Evolutionary conservation across 2,329 filamentous ascomycete species (phyloP).

Genomic region (Paramyrothecium sp.): DNA sequence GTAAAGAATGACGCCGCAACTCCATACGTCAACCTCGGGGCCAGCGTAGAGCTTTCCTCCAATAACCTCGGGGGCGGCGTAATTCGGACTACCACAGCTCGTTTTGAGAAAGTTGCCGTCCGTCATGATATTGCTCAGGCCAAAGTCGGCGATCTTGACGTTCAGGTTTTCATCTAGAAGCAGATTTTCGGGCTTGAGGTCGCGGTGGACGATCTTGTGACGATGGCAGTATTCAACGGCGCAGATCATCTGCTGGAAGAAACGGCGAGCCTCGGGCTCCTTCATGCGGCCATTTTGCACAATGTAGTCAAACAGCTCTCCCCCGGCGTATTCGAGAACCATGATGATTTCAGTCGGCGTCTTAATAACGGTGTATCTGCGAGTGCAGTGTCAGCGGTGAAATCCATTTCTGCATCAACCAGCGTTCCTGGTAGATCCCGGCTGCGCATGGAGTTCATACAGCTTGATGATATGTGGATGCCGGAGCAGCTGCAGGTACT

Average conservation of each 20-base stretch:
- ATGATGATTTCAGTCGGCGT: conserved; percentile 95
- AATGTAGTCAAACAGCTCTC: conserved; percentile 97
- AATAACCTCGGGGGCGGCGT: conserved; percentile 96
- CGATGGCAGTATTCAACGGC: conserved; percentile 98
- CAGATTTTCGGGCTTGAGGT: conserved; percentile 95
- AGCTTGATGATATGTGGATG: conserved; percentile 99
- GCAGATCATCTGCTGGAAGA: conserved; percentile 99
- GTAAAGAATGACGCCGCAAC: conserved; percentile 87
- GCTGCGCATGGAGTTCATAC: conserved; percentile 46
- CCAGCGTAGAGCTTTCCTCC: conserved; percentile 96
- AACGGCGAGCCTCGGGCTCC: conserved; percentile 89
- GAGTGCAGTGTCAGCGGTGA: not conserved
- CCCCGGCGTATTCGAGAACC: conserved; percentile 96
- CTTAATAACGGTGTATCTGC: conserved; percentile 92
- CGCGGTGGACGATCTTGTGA: conserved; percentile 97
- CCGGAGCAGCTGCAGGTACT: conserved; percentile 91
- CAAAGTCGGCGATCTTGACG: conserved; percentile 99
- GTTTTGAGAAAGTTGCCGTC: conserved; percentile 99
- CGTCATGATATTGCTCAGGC: conserved; percentile 99
- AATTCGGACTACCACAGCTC: conserved; percentile 96
- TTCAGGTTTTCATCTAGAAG: conserved; percentile 93
- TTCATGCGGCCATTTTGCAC: conserved; percentile 90
- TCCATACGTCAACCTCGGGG: conserved; percentile 98
- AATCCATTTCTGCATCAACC: too few species aligned
- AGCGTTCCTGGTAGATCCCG: not conserved